Evolutionary conservation across 2,329 filamentous ascomycete species (phyloP), one percentile per base, ranked within the genome.

Genomic region (Penicillium sp.): DNA sequence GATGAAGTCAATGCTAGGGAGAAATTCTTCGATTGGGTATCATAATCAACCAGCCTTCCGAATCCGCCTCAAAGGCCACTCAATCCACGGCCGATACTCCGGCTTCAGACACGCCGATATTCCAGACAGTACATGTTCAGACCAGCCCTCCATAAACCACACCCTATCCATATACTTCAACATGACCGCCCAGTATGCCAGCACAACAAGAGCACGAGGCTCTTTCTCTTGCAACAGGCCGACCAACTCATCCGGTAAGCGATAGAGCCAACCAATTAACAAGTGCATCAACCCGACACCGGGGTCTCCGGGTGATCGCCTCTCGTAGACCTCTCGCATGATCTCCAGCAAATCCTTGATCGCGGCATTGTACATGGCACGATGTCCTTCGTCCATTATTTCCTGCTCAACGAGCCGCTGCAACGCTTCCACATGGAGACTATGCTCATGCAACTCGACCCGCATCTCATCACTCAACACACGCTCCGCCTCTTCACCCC

Each of bases 61-160:
- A 5, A 55, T 42, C 20, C 51, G 45, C 5, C 20, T 25, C 41
- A 64, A 25, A 6, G 71, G 71, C 69, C 71, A 73, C 47, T 67
- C 62, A 56, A 75, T 68, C 70, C 67, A 72, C 7, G 38, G 35
- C 4, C 63, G 57, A 54, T 66, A 69, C 2, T 64, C 65, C 0
- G 6, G 17, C 0, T 43, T 35, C 15, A 75, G 47, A 28, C 53
- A 73, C 3, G 22, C 42, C 4, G 54, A 58, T 49, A 75, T 64
- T 0, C 73, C 73, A 7, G n/a, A 28, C 0, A 76, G 41, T 6
- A 76, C 70, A 71, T 76, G 74, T 20, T 54, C 51, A 41, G 70
- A 67, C 74, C 74, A 76, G 2, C 68, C 72, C 11, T 56, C 39
- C 68, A 75, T 76, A 42, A 75, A 69, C 74, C 74, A 76, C 0